phyloP scores from a whole-genome alignment of 2,329 filamentous ascomycete genomes.

The Phialemonium atrogriseum region DNA sequence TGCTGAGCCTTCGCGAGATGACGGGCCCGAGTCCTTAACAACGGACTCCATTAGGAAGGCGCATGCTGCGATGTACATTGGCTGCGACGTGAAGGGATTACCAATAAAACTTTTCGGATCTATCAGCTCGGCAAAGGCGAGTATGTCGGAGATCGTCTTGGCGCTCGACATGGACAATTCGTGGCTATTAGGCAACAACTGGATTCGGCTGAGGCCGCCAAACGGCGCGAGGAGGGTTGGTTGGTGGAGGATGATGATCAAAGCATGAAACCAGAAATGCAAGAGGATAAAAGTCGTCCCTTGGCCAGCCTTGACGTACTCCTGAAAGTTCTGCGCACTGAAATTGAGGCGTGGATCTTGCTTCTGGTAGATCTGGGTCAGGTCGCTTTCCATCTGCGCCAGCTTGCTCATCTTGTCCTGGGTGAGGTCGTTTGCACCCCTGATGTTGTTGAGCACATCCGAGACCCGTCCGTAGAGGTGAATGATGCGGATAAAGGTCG shows the following conservation, averaged over 20 bases:
- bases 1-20: conserved; percentile 53
- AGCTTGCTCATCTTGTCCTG: conserved; percentile 64
- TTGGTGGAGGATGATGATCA: conserved; percentile 79
- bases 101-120: conserved; percentile 80
- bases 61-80: conserved; percentile 85
- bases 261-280: conserved; percentile 82
- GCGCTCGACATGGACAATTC: conserved; percentile 81
- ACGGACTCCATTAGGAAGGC: conserved; percentile 80
- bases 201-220: conserved; percentile 46
- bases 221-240: conserved; percentile 76
- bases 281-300: conserved; percentile 81
- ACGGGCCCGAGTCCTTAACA: conserved; percentile 57
- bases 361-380: conserved; percentile 64
- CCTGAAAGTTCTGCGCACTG: conserved; percentile 77
- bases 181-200: conserved; percentile 71
- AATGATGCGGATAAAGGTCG: conserved; percentile 73
- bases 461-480: conserved; percentile 80
- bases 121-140: conserved; percentile 78
- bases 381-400: conserved; percentile 68
- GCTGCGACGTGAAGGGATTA: conserved; percentile 83
- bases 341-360: conserved; percentile 71
- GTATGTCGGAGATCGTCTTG: conserved; percentile 84
- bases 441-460: conserved; percentile 76
- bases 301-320: conserved; percentile 71
- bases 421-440: conserved; percentile 64